Evolutionary conservation across 495 filamentous ascomycete genomes (phyloP), one percentile per base, ranked within the genome.

Genomic region (Aspergillus wentii): DNA sequence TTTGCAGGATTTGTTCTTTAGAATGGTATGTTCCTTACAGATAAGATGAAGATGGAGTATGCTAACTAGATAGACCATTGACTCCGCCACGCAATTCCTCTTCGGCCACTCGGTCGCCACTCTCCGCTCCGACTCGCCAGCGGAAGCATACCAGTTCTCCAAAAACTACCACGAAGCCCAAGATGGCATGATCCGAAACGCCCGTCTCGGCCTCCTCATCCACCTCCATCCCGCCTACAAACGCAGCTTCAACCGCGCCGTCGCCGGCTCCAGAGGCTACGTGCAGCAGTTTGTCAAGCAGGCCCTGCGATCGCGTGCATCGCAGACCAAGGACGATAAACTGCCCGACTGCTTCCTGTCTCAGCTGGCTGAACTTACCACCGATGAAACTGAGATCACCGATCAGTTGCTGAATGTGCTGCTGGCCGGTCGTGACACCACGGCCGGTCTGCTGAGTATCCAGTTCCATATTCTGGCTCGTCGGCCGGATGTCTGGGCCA

Each of bases 341-440:
- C 11, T 5, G 28, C 13, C 30, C 33, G 29, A 17, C 34, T 33
- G 43, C 17, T 57, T 61, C 37, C 35, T 56, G 35, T 41, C 54
- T 31, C 37, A 50, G 33, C 25, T 51, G 28, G 58, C 59, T n/a
- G 13, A 21, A 40, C 59, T 41, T 15, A 42, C 56, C 5, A 16
- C 48, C 1, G 51, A 49, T 18, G 44, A 48, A 2, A 38, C 42
- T n/a, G 54, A 59, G 9, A 35, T 82, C 32, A 68, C 74, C 14
- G 75, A 78, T 42, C 74, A 82, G 48, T 54, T 79, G 23, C 54
- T 81, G 35, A 66, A 71, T 29, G 61, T 83, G 11, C 59, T 85
- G 22, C 41, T 82, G 7, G 79, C 80, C 1, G 78, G 79, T 0
- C 63, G 78, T 44, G 80, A 85, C 53, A 82, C 79, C 18, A 82